These are phyloP conservation scores for Xanthoconium stramineum DNA, from an alignment of 768 basidiomycete species.

Conservation along the genomic window DNA sequence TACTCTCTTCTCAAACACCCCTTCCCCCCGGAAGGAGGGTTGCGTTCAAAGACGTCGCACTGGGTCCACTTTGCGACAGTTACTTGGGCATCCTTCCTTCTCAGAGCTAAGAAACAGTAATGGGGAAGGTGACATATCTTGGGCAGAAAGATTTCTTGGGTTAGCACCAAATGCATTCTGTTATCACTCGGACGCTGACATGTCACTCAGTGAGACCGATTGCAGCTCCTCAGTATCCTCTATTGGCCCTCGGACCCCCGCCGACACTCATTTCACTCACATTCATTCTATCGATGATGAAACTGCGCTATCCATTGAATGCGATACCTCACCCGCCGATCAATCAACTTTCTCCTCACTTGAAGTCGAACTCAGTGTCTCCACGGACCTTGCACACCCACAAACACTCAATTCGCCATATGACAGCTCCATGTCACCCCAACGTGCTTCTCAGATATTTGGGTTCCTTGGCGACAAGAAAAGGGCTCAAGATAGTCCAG, in stretches of 20 bases:
- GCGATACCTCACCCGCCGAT: slow-evolving; percentile 40
- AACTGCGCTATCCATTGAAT: slow-evolving; percentile 43
- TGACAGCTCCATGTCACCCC: slow-evolving; percentile 49
- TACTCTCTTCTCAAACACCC: slow-evolving; percentile 62
- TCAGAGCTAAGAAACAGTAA: slow-evolving; percentile 32
- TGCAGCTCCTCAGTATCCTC: slow-evolving; percentile 43
- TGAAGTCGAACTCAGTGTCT: slow-evolving; percentile 67
- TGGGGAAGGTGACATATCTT: slow-evolving; percentile 74
- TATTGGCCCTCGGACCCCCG: slow-evolving; percentile 53
- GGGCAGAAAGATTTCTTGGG: slow-evolving; percentile 77
- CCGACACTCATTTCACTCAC: slow-evolving; percentile 37
- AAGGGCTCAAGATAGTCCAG: slow-evolving; percentile 35
- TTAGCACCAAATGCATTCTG: slow-evolving; percentile 30
- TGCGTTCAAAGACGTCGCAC: slow-evolving; percentile 55
- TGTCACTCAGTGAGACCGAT: slow-evolving; percentile 42
- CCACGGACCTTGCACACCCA: slow-evolving; percentile 36
- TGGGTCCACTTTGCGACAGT: slow-evolving; percentile 71
- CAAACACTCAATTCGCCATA: slow-evolving; percentile 30
- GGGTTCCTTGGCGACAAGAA: slow-evolving; percentile 59
- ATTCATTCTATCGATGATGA: slow-evolving; percentile 36
- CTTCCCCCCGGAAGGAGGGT: slow-evolving; percentile 35
- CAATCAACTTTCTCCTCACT: slow-evolving; percentile 60
- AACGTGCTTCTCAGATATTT: slow-evolving; percentile 73
- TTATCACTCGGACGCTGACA: slow-evolving; percentile 8
- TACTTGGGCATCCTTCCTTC: slow-evolving; percentile 54